Conservation (phyloP, 257 asterid species). For the Plantago major region DNA sequence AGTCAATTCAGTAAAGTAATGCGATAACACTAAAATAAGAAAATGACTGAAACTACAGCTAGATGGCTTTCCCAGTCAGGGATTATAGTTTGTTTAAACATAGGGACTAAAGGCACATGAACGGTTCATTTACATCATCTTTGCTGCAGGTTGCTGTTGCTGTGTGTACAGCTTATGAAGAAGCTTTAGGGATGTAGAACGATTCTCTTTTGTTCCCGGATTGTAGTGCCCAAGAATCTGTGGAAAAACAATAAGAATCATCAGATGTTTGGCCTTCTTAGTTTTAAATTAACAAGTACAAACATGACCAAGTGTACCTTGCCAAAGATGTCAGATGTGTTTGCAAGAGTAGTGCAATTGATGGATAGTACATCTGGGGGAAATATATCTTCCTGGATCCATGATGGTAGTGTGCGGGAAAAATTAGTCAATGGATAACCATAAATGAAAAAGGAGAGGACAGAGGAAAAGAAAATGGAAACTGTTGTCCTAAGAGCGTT, state of each 20-base stretch:
- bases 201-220: conserved; percentile 31
- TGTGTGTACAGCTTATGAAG: conserved; percentile 63
- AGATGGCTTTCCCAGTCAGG: conserved; percentile 5
- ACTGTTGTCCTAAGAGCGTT: not conserved
- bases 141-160: conserved; percentile 45
- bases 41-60: not conserved
- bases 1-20: not conserved
- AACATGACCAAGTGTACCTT: conserved; percentile 47
- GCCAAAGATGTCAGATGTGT: conserved; percentile 69
- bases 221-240: conserved; percentile 60
- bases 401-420: not conserved
- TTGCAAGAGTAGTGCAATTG: conserved; percentile 78
- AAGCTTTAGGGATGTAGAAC: conserved; percentile 48
- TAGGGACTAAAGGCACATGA: not conserved
- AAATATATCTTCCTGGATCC: conserved; percentile 51
- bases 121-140: conserved; percentile 57
- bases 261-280: conserved; percentile 18
- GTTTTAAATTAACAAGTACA: conserved; percentile 7
- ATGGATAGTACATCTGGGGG: conserved; percentile 67
- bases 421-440: conserved; percentile 5
- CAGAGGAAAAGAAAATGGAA: no score
- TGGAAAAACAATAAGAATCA: conserved; percentile 2
- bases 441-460: not conserved
- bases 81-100: not conserved
- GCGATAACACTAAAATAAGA: not conserved